Evolutionary conservation across 2,329 filamentous ascomycete genomes (phyloP).

Genomic region (Thyridium curvatum): DNA sequence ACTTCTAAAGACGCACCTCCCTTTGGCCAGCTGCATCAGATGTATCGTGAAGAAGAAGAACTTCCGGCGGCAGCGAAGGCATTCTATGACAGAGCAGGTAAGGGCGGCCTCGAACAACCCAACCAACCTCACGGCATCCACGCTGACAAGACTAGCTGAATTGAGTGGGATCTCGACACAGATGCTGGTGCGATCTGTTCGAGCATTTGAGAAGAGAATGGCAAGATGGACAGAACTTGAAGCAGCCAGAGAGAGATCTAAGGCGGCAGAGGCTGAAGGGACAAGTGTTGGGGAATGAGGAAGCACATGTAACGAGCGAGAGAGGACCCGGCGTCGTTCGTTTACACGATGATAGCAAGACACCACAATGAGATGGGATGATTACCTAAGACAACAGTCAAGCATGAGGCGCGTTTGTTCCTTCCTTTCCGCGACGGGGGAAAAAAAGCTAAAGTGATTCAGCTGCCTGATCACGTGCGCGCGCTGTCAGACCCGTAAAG

Average conservation of each 20-base stretch:
- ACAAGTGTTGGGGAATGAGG: too few relatives aligned
- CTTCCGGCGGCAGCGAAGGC: conserved; percentile 30
- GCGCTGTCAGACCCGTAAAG: too few relatives aligned
- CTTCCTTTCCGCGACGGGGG: too few relatives aligned
- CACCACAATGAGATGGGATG: too few relatives aligned
- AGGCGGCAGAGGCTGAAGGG: conserved; percentile 8
- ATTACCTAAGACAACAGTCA: too few relatives aligned
- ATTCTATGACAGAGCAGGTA: conserved; percentile 35
- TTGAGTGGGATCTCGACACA: conserved; percentile 25
- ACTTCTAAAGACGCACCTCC: neutral
- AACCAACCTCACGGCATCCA: too few relatives aligned
- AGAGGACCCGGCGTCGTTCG: too few relatives aligned
- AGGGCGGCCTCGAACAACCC: neutral
- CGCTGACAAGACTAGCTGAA: conserved; percentile 11
- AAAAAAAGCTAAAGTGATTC: too few relatives aligned
- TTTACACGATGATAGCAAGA: too few relatives aligned
- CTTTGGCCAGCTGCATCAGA: conserved; percentile 16
- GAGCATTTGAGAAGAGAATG: conserved; percentile 28
- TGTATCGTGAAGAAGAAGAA: conserved; percentile 31
- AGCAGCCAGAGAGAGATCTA: conserved; percentile 9
- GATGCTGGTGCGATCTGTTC: conserved; percentile 26
- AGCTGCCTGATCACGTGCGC: too few relatives aligned
- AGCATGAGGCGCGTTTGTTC: too few relatives aligned
- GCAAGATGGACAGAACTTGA: conserved; percentile 21
- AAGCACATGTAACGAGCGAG: too few relatives aligned